Percentiles rank a stretch among this genome's conserved stretches.
Conservation (phyloP, 2,329 filamentous ascomycete species). For the Nigrospora sphaerica region DNA sequence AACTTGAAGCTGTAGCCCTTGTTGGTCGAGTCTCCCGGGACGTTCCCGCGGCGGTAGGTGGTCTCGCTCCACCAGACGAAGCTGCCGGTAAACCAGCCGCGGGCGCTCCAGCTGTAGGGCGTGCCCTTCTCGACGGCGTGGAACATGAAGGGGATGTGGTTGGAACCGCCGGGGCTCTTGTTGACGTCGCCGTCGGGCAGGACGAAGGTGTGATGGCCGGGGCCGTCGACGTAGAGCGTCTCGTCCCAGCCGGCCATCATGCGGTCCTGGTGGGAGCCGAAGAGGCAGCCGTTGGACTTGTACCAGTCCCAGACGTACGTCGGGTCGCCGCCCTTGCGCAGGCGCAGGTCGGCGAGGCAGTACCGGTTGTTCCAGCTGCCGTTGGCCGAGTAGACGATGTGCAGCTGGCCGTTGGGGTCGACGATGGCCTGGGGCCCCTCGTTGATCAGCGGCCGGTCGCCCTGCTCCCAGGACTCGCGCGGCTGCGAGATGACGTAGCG, state of each 20-base stretch:
- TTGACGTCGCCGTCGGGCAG: conserved; percentile 10
- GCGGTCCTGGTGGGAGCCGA: conserved; percentile 12
- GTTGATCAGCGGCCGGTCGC: conserved; percentile 12
- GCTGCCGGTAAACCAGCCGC: conserved; percentile 11
- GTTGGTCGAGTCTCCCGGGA: conserved; percentile 9
- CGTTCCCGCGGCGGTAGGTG: conserved; percentile 9
- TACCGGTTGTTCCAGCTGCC: conserved; percentile 16
- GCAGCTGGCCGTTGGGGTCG: conserved; percentile 16
- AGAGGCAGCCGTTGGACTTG: conserved; percentile 18
- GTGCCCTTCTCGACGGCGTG: conserved; percentile 13
- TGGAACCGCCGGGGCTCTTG: conserved; percentile 5
- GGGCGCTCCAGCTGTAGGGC: conserved; percentile 10
- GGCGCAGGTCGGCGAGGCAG: conserved; percentile 15
- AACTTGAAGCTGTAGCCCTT: conserved; percentile 13
- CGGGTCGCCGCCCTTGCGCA: conserved; percentile 15
- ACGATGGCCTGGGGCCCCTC: conserved; percentile 15
- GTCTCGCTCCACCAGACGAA: conserved; percentile 12
- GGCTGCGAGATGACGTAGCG: conserved; percentile 17
- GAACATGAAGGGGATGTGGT: conserved; percentile 11
- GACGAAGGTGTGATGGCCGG: conserved; percentile 17
- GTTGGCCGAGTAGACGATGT: conserved; percentile 18
- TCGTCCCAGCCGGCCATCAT: conserved; percentile 18
- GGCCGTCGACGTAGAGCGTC: conserved; percentile 12
- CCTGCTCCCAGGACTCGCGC: conserved; percentile 15
- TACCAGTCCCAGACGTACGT: conserved; percentile 19